Conservation (phyloP, 2,329 filamentous ascomycete species). For the Fusarium decemcellulare region DNA sequence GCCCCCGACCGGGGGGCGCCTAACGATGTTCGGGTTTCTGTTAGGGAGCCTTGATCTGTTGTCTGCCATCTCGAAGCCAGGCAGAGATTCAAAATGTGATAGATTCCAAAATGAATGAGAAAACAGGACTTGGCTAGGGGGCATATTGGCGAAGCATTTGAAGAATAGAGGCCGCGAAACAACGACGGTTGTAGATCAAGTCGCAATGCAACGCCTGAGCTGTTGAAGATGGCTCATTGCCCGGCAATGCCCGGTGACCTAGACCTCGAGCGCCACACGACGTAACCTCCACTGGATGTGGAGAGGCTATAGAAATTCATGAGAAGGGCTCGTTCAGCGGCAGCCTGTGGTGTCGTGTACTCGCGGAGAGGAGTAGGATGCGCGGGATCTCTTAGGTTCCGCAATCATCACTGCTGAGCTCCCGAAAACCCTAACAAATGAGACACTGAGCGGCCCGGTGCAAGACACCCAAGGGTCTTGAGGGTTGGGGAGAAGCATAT, state of each 20-base stretch:
- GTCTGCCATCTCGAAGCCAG: neutral
- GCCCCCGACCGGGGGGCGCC: conserved; percentile 16
- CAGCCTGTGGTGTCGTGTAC: neutral
- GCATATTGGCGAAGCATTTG: neutral
- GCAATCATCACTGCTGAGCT: neutral
- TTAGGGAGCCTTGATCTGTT: conserved; percentile 4
- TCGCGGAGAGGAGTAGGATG: neutral
- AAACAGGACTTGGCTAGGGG: conserved; percentile 11
- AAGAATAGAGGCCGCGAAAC: neutral
- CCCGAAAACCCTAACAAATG: neutral
- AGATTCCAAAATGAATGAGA: conserved; percentile 17
- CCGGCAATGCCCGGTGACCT: conserved; percentile 21
- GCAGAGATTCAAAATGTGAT: conserved; percentile 18
- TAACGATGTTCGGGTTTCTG: conserved; percentile 21
- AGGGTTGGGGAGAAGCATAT: conserved; percentile 12
- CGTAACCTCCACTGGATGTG: conserved; percentile 11
- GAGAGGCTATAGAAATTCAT: conserved; percentile 9
- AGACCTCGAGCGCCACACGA: conserved; percentile 14
- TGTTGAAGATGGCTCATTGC: conserved; percentile 15
- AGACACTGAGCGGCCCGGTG: conserved; percentile 8
- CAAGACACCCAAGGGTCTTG: conserved; percentile 1
- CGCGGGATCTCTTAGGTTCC: conserved; percentile 13
- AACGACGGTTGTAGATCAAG: neutral
- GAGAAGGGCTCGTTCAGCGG: conserved; percentile 2
- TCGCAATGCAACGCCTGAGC: conserved; percentile 9